Evolutionary conservation across 2,329 filamentous ascomycete genomes (phyloP).

Genomic region (Clathrospora elynae): DNA sequence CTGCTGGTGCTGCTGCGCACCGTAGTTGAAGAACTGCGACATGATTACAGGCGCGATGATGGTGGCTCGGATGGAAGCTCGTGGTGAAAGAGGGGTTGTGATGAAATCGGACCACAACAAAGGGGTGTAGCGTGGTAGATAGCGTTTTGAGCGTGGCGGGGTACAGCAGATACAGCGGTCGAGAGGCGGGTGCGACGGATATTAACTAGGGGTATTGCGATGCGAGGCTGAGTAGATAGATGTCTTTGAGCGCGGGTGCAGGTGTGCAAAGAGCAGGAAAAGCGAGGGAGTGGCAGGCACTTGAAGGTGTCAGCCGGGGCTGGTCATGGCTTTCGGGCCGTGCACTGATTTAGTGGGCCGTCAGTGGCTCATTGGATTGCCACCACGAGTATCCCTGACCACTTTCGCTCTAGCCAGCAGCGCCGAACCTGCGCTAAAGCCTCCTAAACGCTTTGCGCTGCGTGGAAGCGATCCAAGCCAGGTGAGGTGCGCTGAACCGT

Average conservation of each 20-base stretch:
- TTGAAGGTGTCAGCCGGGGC: constrained; percentile 16
- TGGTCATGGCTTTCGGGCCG: constrained; percentile 14
- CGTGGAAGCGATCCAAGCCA: constrained; percentile 4
- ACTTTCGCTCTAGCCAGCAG: constrained; percentile 8
- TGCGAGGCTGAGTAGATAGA: constrained; percentile 33
- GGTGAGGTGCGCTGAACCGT: constrained; percentile 5
- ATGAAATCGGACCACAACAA: constrained; percentile 23
- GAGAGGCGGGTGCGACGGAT: constrained; percentile 16
- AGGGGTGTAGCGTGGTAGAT: constrained; percentile 21
- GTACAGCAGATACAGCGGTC: constrained; percentile 18
- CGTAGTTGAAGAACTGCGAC: constrained; percentile 57
- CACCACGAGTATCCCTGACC: constrained; percentile 10
- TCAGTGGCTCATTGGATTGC: constrained; percentile 12
- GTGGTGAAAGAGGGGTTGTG: constrained; percentile 27
- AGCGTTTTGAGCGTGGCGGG: constrained; percentile 11
- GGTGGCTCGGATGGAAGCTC: constrained; percentile 20
- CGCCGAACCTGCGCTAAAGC: constrained; percentile 6
- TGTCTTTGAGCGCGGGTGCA: constrained; percentile 22
- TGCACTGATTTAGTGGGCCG: constrained; percentile 6
- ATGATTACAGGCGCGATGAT: constrained; percentile 43
- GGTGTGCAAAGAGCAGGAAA: constrained; percentile 23
- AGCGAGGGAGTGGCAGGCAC: constrained; percentile 17
- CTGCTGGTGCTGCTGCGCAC: constrained; percentile 52
- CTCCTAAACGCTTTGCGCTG: constrained; percentile 8
- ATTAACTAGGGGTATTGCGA: constrained; percentile 31